phyloP scores from a whole-genome alignment of 257 asterid species.

The Gynochthodes officinalis region DNA sequence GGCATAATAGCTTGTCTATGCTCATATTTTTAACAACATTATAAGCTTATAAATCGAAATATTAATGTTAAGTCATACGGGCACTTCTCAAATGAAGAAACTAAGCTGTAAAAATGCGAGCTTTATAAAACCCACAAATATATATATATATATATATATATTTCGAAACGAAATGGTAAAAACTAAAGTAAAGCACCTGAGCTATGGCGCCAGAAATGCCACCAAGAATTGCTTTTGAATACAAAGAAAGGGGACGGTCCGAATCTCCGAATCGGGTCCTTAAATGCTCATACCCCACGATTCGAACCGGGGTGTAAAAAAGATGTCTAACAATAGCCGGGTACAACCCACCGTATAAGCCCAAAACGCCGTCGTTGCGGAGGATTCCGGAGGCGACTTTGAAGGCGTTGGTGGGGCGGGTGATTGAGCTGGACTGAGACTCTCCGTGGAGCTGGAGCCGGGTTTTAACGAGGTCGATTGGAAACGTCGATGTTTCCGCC shows the following conservation, averaged over 20 bases:
- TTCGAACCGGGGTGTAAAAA: constrained; percentile 77
- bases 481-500: constrained; percentile 84
- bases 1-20: not conserved
- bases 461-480: constrained; percentile 77
- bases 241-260: constrained; percentile 45
- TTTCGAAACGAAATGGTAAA: not conserved
- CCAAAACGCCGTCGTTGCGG: constrained; percentile 54
- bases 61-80: not conserved
- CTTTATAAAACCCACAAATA: not conserved
- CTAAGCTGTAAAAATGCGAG: not conserved
- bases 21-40: not conserved
- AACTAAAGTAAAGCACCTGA: constrained; percentile 46
- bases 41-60: not conserved
- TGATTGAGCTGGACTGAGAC: constrained; percentile 28
- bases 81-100: not conserved
- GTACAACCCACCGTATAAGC: constrained; percentile 64
- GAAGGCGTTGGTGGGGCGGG: constrained; percentile 39
- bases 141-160: too few relatives aligned
- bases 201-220: constrained; percentile 85
- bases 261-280: constrained; percentile 35
- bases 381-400: constrained; percentile 42
- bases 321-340: constrained; percentile 71
- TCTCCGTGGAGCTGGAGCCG: constrained; percentile 81
- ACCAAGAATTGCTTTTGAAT: constrained; percentile 55
- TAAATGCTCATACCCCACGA: constrained; percentile 72